Evolutionary conservation across 192 early-diverging fungal species (phyloP), one percentile per base, ranked within the genome.

Genomic region (Entophlyctis luteolus): DNA sequence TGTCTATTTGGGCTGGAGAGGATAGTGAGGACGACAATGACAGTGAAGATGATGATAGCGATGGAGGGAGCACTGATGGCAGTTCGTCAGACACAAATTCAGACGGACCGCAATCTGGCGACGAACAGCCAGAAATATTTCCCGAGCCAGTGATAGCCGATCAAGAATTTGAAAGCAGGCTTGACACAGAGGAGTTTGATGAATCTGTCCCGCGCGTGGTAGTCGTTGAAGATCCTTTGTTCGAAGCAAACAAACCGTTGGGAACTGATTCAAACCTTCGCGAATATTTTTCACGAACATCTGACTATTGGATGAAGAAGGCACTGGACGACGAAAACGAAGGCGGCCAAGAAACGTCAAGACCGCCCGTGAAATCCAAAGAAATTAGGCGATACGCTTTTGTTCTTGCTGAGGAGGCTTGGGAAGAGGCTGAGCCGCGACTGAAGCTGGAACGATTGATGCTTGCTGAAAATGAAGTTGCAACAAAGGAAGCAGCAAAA

Each of bases 1-100:
- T 70, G 23, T 65, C 70, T 56, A 33, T 72, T 20, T 77, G 80
- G 79, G 57, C 81, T 18, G 86, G 86, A 36, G 83, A 82, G 3
- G 83, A 27, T 22, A 1, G 50, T 28, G 74, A 68, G 14, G 75
- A 71, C 16, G 73, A 78, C 6, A 70, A 72, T 16, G 52, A 50
- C 23, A 37, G 23, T 27, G 69, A 59, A 46, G 60, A 47, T 22
- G 71, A 56, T 16, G 32, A 37, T 42, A 22, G 31, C n/a, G 59
- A 62, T 39, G 46, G 18, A 39, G 42, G 10, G 45, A 20, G 25
- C 23, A 28, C 14, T 10, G 59, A 18, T 16, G 31, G n/a, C 1
- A 0, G 20, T 14, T 8, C 14, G 18, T 12, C 20, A 1, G 48
- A 53, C 20, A 45, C 28, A 48, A 22, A 12, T 10, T 10, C 50